Conservation (phyloP, 2,329 filamentous ascomycete species). For the Fusarium coffeatum region DNA sequence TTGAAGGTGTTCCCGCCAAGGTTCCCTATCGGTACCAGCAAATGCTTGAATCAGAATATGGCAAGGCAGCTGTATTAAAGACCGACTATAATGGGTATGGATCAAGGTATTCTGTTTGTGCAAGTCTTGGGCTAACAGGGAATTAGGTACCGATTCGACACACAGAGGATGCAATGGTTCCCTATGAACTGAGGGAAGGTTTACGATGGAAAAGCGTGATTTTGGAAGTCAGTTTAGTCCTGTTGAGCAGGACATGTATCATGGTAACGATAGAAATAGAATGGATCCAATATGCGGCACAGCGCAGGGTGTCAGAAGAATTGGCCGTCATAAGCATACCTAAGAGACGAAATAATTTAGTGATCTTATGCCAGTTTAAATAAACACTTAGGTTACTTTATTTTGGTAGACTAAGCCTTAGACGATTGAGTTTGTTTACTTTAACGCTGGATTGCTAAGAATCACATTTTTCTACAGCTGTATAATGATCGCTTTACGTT, state of each 20-base stretch:
- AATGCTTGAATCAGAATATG: conserved; percentile 69
- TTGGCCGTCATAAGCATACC: too few species aligned
- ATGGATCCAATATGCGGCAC: conserved; percentile 3
- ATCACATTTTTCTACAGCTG: background rate
- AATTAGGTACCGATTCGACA: conserved; percentile 56
- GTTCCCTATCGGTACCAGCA: conserved; percentile 73
- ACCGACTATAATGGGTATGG: conserved; percentile 66
- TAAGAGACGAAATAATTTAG: too few species aligned
- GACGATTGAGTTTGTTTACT: background rate
- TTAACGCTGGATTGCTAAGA: background rate
- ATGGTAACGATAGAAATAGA: conserved; percentile 9
- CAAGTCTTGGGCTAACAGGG: conserved; percentile 20
- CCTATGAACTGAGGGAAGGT: background rate
- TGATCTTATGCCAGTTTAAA: too few species aligned
- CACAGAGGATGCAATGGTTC: conserved; percentile 52
- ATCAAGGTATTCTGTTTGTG: background rate
- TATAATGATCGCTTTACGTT: background rate
- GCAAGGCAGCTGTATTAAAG: conserved; percentile 60
- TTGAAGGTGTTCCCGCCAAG: conserved; percentile 73
- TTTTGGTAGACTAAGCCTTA: too few species aligned
- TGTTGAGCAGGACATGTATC: background rate
- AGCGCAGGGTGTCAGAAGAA: too few species aligned
- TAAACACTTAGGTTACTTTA: too few species aligned
- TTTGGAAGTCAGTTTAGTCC: background rate
- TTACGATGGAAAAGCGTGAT: background rate